Conservation (phyloP, 768 basidiomycete genomes). For the Amanita rubescens region DNA sequence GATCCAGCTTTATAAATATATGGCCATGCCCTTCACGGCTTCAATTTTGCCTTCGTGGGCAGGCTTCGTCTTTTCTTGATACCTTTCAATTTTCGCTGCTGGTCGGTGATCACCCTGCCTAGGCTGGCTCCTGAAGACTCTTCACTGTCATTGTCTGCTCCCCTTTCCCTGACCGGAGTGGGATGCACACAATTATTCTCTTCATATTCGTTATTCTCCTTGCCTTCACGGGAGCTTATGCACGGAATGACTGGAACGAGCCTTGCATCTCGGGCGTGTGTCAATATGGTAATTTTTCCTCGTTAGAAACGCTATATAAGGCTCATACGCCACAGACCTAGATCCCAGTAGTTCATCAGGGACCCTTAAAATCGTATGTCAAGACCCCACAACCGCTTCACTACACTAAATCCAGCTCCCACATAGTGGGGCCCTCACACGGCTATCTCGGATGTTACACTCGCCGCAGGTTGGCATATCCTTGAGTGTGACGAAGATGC, state of each 20-base stretch:
- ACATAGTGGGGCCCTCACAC: conserved; percentile 16
- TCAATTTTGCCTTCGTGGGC: no score
- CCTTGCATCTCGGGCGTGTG: conserved; percentile 13
- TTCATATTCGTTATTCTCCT: not conserved
- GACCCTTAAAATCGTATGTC: not conserved
- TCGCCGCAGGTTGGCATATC: conserved; percentile 33
- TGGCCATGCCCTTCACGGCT: no score
- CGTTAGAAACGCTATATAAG: not conserved
- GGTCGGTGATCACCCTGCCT: not conserved
- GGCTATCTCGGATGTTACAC: conserved; percentile 31
- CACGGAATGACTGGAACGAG: conserved; percentile 13
- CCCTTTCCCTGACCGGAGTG: not conserved
- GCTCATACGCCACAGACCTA: conserved; percentile 6
- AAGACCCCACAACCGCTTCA: not conserved
- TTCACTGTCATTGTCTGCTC: not conserved
- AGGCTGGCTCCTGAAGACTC: not conserved
- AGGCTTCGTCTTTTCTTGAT: not conserved
- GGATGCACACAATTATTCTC: not conserved
- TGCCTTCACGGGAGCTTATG: not conserved
- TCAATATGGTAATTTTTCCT: conserved; percentile 10
- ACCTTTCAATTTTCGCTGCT: not conserved
- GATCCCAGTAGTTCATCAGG: not conserved
- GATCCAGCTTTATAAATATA: no score
- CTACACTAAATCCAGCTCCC: not conserved
- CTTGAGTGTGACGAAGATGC: conserved; percentile 25